Percentiles rank a stretch among this genome's conserved stretches.
Conservation (phyloP, 2,329 filamentous ascomycete genomes). For the Colletotrichum trifolii region DNA sequence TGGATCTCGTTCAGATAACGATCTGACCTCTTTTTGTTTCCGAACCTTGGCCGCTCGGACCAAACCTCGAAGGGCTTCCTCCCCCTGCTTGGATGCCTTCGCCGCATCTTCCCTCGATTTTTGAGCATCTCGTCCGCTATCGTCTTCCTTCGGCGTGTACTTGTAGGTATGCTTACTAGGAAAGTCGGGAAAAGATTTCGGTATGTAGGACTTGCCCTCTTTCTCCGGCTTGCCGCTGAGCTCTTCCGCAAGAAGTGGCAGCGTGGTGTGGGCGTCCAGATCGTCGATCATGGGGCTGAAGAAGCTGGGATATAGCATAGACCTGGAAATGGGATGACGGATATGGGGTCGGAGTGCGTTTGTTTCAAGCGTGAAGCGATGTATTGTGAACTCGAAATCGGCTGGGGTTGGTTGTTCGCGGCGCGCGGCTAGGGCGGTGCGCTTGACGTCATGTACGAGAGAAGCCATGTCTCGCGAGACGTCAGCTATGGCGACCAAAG, state of each 20-base stretch:
- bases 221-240: slow-evolving; percentile 70
- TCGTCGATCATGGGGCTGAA: slow-evolving; percentile 51
- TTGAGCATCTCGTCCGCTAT: slow-evolving; percentile 60
- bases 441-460: slow-evolving; percentile 61
- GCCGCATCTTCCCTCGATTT: slow-evolving; percentile 70
- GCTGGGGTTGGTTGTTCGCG: slow-evolving; percentile 64
- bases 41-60: slow-evolving; percentile 72
- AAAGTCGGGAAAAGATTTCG: slow-evolving; percentile 68
- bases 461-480: slow-evolving; percentile 57
- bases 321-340: slow-evolving; percentile 60
- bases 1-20: slow-evolving; percentile 62
- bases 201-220: slow-evolving; percentile 66
- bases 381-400: slow-evolving; percentile 67
- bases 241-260: slow-evolving; percentile 62
- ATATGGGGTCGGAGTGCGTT: slow-evolving; percentile 66
- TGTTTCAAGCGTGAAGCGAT: slow-evolving; percentile 62
- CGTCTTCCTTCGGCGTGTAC: slow-evolving; percentile 65
- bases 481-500: slow-evolving; percentile 37
- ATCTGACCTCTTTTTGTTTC: slow-evolving; percentile 72
- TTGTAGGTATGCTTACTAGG: slow-evolving; percentile 74
- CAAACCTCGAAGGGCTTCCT: slow-evolving; percentile 69
- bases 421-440: slow-evolving; percentile 59
- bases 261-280: slow-evolving; percentile 52
- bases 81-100: slow-evolving; percentile 69
- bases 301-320: slow-evolving; percentile 52